Conservation (phyloP, 2,329 filamentous ascomycete genomes). For the Trichoderma oligosporum region DNA sequence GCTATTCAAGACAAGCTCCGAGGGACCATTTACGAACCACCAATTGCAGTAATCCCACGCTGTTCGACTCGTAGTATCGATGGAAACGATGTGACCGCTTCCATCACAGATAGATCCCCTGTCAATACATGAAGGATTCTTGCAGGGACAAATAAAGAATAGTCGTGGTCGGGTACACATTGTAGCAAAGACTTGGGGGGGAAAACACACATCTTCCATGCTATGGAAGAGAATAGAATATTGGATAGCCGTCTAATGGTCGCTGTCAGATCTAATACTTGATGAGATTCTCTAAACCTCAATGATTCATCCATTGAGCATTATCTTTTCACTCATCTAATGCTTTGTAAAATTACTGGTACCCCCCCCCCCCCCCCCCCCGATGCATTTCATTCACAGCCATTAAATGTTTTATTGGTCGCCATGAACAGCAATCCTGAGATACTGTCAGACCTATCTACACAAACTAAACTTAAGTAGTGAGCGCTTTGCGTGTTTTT, state of each 20-base stretch:
- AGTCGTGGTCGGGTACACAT: constrained; percentile 30
- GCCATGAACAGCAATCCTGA: too few relatives aligned
- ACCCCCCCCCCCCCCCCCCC: too few relatives aligned
- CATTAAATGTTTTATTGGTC: too few relatives aligned
- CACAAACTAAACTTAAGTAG: too few relatives aligned
- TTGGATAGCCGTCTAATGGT: neutral
- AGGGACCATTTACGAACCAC: constrained; percentile 28
- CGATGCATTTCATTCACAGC: too few relatives aligned
- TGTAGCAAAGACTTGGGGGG: neutral
- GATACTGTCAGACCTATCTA: too few relatives aligned
- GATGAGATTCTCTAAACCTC: neutral
- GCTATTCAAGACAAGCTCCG: constrained; percentile 29
- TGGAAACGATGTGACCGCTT: constrained; percentile 23
- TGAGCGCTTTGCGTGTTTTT: too few relatives aligned
- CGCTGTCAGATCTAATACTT: neutral
- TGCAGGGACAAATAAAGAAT: constrained; percentile 27
- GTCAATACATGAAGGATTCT: constrained; percentile 24
- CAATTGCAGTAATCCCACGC: constrained; percentile 28
- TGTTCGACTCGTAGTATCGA: constrained; percentile 25
- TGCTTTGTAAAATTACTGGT: too few relatives aligned
- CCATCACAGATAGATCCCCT: constrained; percentile 22
- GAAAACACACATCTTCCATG: neutral
- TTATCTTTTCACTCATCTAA: neutral
- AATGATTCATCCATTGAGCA: neutral
- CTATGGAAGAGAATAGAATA: neutral